phyloP scores from a whole-genome alignment of 2,329 filamentous ascomycete species.

The Aureobasidium sp. region DNA sequence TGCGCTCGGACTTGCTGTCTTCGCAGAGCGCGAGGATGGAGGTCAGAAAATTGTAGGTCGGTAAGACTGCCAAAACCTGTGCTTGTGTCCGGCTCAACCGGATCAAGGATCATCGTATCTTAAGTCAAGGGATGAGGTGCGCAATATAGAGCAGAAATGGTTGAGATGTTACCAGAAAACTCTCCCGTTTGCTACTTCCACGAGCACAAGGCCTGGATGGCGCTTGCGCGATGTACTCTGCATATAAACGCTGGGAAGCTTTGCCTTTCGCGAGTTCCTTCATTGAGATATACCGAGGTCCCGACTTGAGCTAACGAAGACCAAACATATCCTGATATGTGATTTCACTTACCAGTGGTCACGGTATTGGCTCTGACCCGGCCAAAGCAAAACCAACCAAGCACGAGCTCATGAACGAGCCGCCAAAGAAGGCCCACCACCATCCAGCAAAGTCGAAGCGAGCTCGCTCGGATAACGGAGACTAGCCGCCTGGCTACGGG shows the following conservation, averaged over 20 bases:
- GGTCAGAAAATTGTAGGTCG: not conserved
- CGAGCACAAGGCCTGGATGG: not conserved
- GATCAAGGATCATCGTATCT: not conserved
- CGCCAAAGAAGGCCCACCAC: not conserved
- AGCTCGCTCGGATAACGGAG: not conserved
- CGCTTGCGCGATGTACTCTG: not conserved
- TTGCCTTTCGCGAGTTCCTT: not conserved
- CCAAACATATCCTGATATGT: not conserved
- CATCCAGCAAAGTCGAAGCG: constrained; percentile 2
- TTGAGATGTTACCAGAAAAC: not conserved
- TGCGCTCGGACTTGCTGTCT: not conserved
- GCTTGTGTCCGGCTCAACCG: not conserved
- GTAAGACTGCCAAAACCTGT: not conserved
- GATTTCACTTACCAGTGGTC: not conserved
- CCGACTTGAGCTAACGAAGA: not conserved
- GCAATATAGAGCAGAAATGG: not conserved
- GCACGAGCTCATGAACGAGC: not conserved
- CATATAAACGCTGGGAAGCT: not conserved
- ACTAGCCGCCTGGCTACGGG: not conserved
- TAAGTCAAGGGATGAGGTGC: not conserved
- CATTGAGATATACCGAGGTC: not conserved
- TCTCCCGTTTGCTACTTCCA: not conserved
- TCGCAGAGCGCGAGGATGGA: not conserved
- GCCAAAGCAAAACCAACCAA: not conserved
- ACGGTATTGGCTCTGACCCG: not conserved